A percentile compares a stretch with the other conserved stretches of the same genome.
These are phyloP conservation scores for Carex sylvatica DNA, from an alignment of 202 grass and related monocot genomes.

Conservation along the genomic window DNA sequence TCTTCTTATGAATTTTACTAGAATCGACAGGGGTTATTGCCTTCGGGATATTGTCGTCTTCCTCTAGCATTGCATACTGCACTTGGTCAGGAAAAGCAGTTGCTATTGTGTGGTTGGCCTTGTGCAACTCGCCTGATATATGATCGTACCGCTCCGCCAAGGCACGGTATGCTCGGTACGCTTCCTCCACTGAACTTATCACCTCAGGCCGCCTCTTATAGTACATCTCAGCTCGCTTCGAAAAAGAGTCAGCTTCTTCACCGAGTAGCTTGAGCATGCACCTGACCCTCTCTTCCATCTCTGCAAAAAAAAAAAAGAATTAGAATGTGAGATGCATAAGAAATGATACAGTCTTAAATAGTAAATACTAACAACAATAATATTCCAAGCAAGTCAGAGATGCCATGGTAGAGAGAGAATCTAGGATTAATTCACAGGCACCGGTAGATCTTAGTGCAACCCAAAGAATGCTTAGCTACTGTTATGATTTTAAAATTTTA, in stretches of 20 bases:
- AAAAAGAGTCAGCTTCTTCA: slow-evolving; percentile 86
- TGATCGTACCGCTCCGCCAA: slow-evolving; percentile 87
- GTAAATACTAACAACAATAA: background rate
- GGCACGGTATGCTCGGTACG: slow-evolving; percentile 70
- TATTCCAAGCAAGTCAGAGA: background rate
- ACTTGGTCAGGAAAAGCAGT: slow-evolving; percentile 89
- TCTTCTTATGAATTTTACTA: slow-evolving; percentile 68
- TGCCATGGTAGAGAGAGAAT: background rate
- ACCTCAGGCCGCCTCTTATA: slow-evolving; percentile 78
- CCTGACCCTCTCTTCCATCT: slow-evolving; percentile 85
- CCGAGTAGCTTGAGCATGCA: slow-evolving; percentile 72
- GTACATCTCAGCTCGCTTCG: slow-evolving; percentile 90
- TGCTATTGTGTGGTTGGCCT: slow-evolving; percentile 95
- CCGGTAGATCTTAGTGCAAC: too few relatives aligned
- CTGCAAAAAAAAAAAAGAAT: slow-evolving; percentile 27
- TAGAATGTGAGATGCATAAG: background rate
- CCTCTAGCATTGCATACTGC: slow-evolving; percentile 86
- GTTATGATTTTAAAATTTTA: too few relatives aligned
- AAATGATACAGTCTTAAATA: background rate
- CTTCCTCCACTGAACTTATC: slow-evolving; percentile 74
- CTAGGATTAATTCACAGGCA: background rate
- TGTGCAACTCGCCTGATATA: slow-evolving; percentile 87
- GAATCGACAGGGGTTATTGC: slow-evolving; percentile 61
- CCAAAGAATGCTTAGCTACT: too few relatives aligned
- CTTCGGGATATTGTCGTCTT: slow-evolving; percentile 69